phyloP scores from a whole-genome alignment of 2,329 filamentous ascomycete species.

The Penicillium sp. region DNA sequence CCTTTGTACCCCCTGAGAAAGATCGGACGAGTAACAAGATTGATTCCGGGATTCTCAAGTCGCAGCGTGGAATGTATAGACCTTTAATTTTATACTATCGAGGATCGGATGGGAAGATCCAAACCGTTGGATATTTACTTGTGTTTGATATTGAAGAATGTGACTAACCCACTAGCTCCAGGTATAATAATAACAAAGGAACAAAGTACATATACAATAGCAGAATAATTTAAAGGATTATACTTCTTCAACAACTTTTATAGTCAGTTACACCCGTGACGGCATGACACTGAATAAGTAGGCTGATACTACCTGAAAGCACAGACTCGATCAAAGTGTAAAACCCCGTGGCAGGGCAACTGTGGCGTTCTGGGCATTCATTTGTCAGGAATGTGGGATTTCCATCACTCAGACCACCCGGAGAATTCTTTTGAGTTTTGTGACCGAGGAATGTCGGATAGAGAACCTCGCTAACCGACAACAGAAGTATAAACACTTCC shows the following conservation, averaged over 20 bases:
- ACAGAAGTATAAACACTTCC: not conserved
- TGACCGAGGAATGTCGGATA: not conserved
- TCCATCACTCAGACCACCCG: not conserved
- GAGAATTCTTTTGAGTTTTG: not conserved
- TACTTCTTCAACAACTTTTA: not conserved
- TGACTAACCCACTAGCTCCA: not conserved
- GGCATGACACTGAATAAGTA: not conserved
- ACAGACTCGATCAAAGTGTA: not conserved
- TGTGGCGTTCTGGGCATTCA: not conserved
- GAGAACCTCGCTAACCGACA: not conserved
- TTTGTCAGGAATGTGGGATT: not conserved
- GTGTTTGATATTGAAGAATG: not conserved
- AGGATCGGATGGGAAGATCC: not conserved
- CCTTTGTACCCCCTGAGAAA: not conserved
- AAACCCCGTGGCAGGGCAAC: not conserved
- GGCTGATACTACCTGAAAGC: not conserved
- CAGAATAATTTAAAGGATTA: not conserved
- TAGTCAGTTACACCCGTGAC: not conserved
- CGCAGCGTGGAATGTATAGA: slow-evolving; percentile 1
- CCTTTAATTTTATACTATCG: not conserved
- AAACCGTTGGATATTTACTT: not conserved
- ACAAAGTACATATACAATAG: not conserved
- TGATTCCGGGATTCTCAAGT: not conserved
- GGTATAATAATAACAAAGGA: not conserved
- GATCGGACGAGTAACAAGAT: not conserved